These are phyloP conservation scores for Parathielavia appendiculata DNA, from an alignment of 495 filamentous ascomycete species.

Conservation along the genomic window DNA sequence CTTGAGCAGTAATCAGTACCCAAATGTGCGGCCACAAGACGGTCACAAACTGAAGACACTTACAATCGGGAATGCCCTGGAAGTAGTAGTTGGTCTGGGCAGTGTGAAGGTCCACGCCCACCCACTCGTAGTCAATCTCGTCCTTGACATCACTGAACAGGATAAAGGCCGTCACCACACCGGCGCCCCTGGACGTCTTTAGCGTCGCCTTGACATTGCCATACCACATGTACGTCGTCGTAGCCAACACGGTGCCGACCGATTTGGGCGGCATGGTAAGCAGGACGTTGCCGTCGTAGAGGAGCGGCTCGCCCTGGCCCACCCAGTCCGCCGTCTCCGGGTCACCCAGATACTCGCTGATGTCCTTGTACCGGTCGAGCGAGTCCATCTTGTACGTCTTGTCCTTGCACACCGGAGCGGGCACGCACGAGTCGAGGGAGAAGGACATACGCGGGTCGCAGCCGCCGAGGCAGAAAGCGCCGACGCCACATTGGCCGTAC, in stretches of 20 bases:
- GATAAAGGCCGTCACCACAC: slow-evolving; percentile 96
- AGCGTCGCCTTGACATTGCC: slow-evolving; percentile 81
- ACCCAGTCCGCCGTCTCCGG: slow-evolving; percentile 77
- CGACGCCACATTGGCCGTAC: slow-evolving; percentile 89
- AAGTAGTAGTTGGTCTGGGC: slow-evolving; percentile 96
- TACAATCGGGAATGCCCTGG: slow-evolving; percentile 90
- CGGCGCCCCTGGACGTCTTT: slow-evolving; percentile 76
- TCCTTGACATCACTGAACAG: slow-evolving; percentile 91
- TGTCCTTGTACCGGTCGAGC: slow-evolving; percentile 61
- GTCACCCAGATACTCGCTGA: slow-evolving; percentile 82
- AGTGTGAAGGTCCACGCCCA: slow-evolving; percentile 69
- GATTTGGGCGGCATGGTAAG: slow-evolving; percentile 82
- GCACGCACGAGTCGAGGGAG: slow-evolving; percentile 78
- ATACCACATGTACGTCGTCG: slow-evolving; percentile 94
- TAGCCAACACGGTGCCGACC: slow-evolving; percentile 80
- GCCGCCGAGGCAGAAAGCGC: slow-evolving; percentile 92
- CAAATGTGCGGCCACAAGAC: neutral
- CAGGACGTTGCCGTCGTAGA: slow-evolving; percentile 59
- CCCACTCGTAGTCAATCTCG: slow-evolving; percentile 95
- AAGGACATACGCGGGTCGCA: slow-evolving; percentile 83
- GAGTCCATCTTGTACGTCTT: slow-evolving; percentile 65
- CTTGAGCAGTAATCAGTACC: slow-evolving; percentile 39
- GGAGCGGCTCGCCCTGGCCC: slow-evolving; percentile 65
- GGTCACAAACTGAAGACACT: slow-evolving; percentile 33
- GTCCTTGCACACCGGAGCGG: slow-evolving; percentile 73